Evolutionary conservation across 768 basidiomycete species (phyloP).

Genomic region (Piloderma croceum): DNA sequence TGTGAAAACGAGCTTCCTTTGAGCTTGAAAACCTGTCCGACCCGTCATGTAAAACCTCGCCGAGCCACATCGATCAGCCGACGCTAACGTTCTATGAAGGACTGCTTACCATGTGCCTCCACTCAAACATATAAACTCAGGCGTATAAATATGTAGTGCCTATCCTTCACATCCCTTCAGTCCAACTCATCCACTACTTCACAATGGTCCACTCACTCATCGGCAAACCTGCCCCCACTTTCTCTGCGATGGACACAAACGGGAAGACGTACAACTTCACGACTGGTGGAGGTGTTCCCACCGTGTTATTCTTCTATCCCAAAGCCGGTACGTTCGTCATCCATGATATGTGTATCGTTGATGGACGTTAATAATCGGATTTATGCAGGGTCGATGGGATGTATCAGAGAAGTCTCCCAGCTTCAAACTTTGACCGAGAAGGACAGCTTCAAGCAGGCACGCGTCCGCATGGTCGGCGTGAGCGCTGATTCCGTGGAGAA

Average conservation of each 20-base stretch:
- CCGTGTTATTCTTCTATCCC: slow-evolving; percentile 77
- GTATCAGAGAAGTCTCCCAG: slow-evolving; percentile 76
- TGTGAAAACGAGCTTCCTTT: no score
- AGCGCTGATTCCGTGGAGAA: slow-evolving; percentile 67
- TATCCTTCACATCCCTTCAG: no score
- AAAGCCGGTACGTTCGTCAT: slow-evolving; percentile 43
- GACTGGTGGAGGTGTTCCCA: slow-evolving; percentile 55
- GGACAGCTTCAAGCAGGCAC: slow-evolving; percentile 56
- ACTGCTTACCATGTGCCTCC: no score
- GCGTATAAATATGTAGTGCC: no score
- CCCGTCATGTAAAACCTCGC: no score
- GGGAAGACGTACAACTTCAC: slow-evolving; percentile 56
- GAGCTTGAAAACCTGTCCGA: no score
- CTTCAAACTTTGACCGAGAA: slow-evolving; percentile 53
- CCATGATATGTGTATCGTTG: slow-evolving; percentile 1
- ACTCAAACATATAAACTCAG: no score
- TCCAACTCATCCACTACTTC: no score
- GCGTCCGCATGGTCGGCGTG: slow-evolving; percentile 67
- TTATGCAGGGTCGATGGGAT: slow-evolving; percentile 59
- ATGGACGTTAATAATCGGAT: no score
- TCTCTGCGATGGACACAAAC: slow-evolving; percentile 61
- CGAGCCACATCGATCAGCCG: no score
- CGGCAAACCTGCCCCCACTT: slow-evolving; percentile 57
- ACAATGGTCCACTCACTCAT: slow-evolving; percentile 56
- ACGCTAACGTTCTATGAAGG: no score